These are phyloP conservation scores for Exophiala viscosa DNA, from an alignment of 2,329 filamentous ascomycete genomes.

Conservation along the genomic window DNA sequence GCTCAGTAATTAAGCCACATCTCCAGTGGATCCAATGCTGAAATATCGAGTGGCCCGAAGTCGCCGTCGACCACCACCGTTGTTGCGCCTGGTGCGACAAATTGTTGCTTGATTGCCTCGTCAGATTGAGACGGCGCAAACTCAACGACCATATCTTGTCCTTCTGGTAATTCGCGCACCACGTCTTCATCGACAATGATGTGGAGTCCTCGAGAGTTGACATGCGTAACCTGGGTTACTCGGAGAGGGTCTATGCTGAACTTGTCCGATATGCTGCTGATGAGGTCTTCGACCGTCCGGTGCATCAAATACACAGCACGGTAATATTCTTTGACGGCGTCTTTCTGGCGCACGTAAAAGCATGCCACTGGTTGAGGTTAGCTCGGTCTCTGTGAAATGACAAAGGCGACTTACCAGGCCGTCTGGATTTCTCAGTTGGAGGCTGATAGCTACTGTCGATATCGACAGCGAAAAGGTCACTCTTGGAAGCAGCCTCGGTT, in stretches of 20 bases:
- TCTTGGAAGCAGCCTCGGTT: constrained; percentile 5
- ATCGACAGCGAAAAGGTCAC: constrained; percentile 51
- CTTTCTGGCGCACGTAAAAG: constrained; percentile 68
- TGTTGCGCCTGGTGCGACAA: constrained; percentile 8
- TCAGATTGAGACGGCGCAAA: constrained; percentile 60
- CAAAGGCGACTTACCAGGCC: constrained; percentile 52
- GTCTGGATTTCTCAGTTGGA: constrained; percentile 66
- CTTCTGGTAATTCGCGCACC: constrained; percentile 76
- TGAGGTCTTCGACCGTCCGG: constrained; percentile 71
- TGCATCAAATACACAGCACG: constrained; percentile 81
- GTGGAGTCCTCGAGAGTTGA: constrained; percentile 70
- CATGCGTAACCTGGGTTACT: constrained; percentile 67
- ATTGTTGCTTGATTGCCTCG: constrained; percentile 24
- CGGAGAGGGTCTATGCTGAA: constrained; percentile 72
- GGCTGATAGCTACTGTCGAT: constrained; percentile 84
- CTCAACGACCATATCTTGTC: constrained; percentile 78
- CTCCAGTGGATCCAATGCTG: constrained; percentile 26
- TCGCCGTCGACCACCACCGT: constrained; percentile 26
- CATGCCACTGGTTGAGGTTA: constrained; percentile 64
- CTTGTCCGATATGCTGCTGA: constrained; percentile 69
- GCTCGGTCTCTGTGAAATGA: constrained; percentile 15
- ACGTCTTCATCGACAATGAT: constrained; percentile 90
- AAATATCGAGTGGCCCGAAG: constrained; percentile 17
- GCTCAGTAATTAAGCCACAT: constrained; percentile 30
- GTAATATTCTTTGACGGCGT: constrained; percentile 61